Percentiles rank a stretch among this genome's conserved stretches.
phyloP scores from a whole-genome alignment of 2,329 filamentous ascomycete genomes.

The Pseudogymnoascus sp. region DNA sequence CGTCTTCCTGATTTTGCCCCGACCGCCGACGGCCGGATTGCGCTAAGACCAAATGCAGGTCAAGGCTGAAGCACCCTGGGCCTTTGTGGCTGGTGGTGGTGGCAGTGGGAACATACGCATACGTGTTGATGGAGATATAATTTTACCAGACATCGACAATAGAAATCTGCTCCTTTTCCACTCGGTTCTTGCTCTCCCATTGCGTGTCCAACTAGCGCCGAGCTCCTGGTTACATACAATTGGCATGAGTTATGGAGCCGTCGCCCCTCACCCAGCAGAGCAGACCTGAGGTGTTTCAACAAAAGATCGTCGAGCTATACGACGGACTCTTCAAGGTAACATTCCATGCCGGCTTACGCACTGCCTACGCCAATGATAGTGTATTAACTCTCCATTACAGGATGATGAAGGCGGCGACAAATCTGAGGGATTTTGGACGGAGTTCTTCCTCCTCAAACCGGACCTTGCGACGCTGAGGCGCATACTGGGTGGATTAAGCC shows the following conservation, averaged over 20 bases:
- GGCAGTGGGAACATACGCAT: not conserved
- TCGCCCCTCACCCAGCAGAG: conserved; percentile 91
- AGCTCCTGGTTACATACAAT: not conserved
- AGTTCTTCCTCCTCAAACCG: conserved; percentile 85
- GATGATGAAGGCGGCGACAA: conserved; percentile 60
- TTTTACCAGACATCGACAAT: not conserved
- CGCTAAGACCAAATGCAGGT: not conserved
- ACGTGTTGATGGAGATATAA: not conserved
- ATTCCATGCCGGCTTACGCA: conserved; percentile 8
- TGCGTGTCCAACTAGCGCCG: not conserved
- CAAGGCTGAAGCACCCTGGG: not conserved
- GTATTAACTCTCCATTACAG: conserved; percentile 32
- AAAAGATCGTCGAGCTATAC: conserved; percentile 88
- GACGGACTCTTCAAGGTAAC: conserved; percentile 69
- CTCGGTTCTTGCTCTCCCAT: not conserved
- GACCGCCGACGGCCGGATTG: not conserved
- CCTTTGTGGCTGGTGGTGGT: not conserved
- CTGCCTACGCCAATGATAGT: not conserved
- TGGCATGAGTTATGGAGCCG: conserved; percentile 56
- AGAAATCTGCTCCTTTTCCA: not conserved
- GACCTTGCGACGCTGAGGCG: conserved; percentile 60
- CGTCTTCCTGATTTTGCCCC: not conserved
- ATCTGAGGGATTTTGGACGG: conserved; percentile 87
- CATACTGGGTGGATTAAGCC: conserved; percentile 60
- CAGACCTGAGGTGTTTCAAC: conserved; percentile 82